A percentile compares a stretch with the other conserved stretches of the same genome.
These are phyloP conservation scores for Corinectria fuckeliana DNA, from an alignment of 2,329 filamentous ascomycete species.

Conservation along the genomic window DNA sequence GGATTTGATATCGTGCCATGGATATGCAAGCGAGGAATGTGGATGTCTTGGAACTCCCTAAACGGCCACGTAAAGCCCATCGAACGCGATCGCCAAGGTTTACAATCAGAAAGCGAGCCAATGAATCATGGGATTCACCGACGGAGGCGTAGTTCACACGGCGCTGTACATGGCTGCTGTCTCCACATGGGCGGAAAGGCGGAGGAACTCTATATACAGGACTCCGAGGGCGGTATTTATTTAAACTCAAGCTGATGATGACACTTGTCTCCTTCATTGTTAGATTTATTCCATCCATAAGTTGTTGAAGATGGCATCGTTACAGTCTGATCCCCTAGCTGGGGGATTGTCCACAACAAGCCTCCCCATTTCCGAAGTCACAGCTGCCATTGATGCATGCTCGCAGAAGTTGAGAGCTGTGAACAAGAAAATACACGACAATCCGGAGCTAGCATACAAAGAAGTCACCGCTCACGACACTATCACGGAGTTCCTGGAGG, in stretches of 20 bases:
- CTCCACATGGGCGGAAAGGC: not conserved
- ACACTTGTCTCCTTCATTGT: not conserved
- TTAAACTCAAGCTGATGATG: not conserved
- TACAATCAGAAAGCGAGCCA: not conserved
- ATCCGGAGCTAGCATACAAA: conserved; percentile 59
- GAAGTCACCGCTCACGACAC: conserved; percentile 59
- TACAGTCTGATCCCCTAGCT: not conserved
- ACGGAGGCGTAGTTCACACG: not conserved
- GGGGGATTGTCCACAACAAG: not conserved
- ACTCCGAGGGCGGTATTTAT: not conserved
- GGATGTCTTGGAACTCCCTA: not conserved
- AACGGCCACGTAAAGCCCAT: not conserved
- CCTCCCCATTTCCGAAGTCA: not conserved
- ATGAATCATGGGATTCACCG: not conserved
- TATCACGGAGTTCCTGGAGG: conserved; percentile 52
- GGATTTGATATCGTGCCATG: no score
- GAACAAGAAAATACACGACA: conserved; percentile 43
- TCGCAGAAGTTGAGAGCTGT: conserved; percentile 4
- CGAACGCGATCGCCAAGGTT: not conserved
- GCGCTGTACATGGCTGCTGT: not conserved
- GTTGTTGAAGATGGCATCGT: not conserved
- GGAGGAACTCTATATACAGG: not conserved
- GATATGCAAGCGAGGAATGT: not conserved
- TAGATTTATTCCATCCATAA: not conserved
- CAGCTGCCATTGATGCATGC: not conserved